Base-by-base conservation (phyloP, 2,329 filamentous ascomycete species). In the Didymella arachidicola region DNA sequence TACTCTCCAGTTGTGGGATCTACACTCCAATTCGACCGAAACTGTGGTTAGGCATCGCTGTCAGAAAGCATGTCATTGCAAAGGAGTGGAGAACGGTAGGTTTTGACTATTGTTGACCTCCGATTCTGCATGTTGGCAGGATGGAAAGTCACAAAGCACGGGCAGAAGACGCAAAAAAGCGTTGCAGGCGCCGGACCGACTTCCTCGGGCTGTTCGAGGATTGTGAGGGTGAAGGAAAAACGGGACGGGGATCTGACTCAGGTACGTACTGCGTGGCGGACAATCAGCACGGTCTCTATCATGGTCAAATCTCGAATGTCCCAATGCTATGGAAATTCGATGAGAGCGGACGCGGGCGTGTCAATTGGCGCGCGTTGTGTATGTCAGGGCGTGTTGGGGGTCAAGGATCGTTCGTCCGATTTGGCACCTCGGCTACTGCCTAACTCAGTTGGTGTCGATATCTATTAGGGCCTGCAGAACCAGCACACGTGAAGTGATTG, bases 21-120 rank as follows among this genome's bases (percentile, higher is more conserved):
- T 60, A 98, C 91, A 42, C 87, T 86, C 92, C 93, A 98, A 75
- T 90, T 93, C 64, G 91, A 89, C 62, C 95, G 92, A 78, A 96
- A 97, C 93, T 74, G 66, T 54, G 61, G 52, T 41, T 46, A 60
- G 49, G 43, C 45, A 57, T 48, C 43, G 43, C 56, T 50, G 65
- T 68, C 66, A 71, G 65, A 64, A 57, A 58, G 43, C 43, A 59
- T 64, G 49, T 63, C 46, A 59, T 66, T 45, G 50, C 27, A 59
- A 62, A 59, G 60, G 60, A 52, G 49, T 45, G 53, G 55, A 46
- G 53, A 55, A 53, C 38, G 34, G 45, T 43, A 41, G 38, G 42
- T 58, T 58, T 65, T 51, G 46, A 52, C 58, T 54, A 60, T 22
- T 39, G 18, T 25, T 46, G 41, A 53, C 38, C 55, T 51, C 36